A percentile compares a stretch with the other conserved stretches of the same genome.
These are phyloP conservation scores for Jackrogersella multiformis DNA, from an alignment of 495 filamentous ascomycete species.

Conservation along the genomic window DNA sequence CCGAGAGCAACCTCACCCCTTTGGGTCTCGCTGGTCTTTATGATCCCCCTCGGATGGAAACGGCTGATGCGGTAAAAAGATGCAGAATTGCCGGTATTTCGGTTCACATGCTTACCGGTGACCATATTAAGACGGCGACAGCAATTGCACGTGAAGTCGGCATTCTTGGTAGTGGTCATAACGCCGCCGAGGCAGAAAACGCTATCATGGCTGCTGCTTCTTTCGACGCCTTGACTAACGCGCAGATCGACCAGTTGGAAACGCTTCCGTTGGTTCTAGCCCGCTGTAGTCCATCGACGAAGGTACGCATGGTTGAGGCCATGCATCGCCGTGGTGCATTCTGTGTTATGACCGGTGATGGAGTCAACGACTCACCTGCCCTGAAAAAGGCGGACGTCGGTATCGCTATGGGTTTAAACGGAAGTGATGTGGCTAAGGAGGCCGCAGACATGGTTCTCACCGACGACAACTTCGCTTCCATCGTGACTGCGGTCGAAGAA, in stretches of 20 bases:
- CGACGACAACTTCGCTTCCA: conserved; percentile 86
- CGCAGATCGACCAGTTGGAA: conserved; percentile 72
- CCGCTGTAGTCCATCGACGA: conserved; percentile 75
- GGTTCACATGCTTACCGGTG: conserved; percentile 74
- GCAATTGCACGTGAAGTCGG: conserved; percentile 66
- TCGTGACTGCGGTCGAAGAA: conserved; percentile 71
- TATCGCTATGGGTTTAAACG: conserved; percentile 82
- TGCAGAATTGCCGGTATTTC: conserved; percentile 66
- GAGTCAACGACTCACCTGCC: conserved; percentile 86
- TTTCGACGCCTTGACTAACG: conserved; percentile 71
- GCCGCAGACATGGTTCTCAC: conserved; percentile 83
- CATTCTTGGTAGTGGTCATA: conserved; percentile 41
- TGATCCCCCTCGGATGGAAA: conserved; percentile 76
- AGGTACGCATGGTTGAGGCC: conserved; percentile 81
- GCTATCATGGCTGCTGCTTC: conserved; percentile 68
- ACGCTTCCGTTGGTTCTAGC: conserved; percentile 74
- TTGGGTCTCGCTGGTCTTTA: conserved; percentile 76
- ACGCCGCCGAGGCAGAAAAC: conserved; percentile 50
- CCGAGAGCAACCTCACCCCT: conserved; percentile 69
- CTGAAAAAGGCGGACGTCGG: conserved; percentile 84
- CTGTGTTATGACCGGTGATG: conserved; percentile 90
- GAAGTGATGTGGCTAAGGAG: conserved; percentile 87
- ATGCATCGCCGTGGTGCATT: conserved; percentile 67
- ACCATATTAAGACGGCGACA: conserved; percentile 69
- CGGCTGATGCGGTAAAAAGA: conserved; percentile 60